Base-by-base conservation (phyloP, 2,329 filamentous ascomycete species). In the Penicillium sp. region DNA sequence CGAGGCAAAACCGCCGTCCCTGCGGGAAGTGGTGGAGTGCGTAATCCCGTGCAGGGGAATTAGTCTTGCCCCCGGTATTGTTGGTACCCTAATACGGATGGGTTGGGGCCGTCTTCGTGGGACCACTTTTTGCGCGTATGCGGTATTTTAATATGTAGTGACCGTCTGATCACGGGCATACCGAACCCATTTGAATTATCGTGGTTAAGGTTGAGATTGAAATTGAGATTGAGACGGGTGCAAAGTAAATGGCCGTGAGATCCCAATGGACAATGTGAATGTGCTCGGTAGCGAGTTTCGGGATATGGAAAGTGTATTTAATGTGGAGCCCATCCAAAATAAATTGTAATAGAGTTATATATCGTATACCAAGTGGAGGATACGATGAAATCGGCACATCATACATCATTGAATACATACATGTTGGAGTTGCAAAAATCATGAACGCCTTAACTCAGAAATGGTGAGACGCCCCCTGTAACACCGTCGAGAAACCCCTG, bases 191-290 rank as follows among this genome's bases (percentile, higher is more conserved):
- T 31, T 15, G 15, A 23, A 39, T 38, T n/a, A 31, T 8, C 5
- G 29, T 25, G 21, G 18, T 18, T 13, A 10, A 8, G 21, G 18
- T 25, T 12, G 15, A 12, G 34, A 34, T 25, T 32, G 13, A 6
- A 6, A 47, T 52, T 47, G 37, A 40, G 35, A 40, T 52, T 38
- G 34, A 18, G 50, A 52, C 41, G 23, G 50, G 29, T 29, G 32
- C 6, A 21, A 40, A 34, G 12, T 15, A 4, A 31, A 46, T 46
- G n/a, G 38, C 6, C 7, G 23, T 15, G 34, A 25, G n/a, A 40
- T 47, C 18, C 3, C 6, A 46, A 32, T 40, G 27, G 21, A 18
- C 7, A 27, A 27, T 2, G 6, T 25, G 23, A 8, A 25, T 7
- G 6, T 25, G 6, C 25, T 25, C 6, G 25, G 25, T 25, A 25